A percentile compares a stretch with the other conserved stretches of the same genome.
phyloP scores from a whole-genome alignment of 257 asterid genomes.

The Fraxinus cuspidata region DNA sequence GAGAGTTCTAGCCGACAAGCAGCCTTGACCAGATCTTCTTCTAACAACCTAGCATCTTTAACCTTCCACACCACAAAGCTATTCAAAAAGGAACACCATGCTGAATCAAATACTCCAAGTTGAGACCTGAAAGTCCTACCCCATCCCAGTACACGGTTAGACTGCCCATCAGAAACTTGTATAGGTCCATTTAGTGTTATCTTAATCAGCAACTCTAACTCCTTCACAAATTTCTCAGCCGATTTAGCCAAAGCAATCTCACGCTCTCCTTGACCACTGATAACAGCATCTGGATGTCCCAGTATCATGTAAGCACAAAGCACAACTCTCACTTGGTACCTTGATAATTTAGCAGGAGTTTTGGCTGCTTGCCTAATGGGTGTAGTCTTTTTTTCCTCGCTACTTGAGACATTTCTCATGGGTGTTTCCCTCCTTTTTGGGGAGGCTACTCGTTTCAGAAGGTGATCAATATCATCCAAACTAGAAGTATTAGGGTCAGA shows the following conservation, averaged over 20 bases:
- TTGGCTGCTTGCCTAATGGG: slow-evolving; percentile 34
- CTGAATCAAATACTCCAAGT: slow-evolving; percentile 80
- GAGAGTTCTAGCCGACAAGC: slow-evolving; percentile 95
- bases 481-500: slow-evolving; percentile 39
- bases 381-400: slow-evolving; percentile 37
- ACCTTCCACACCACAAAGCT: slow-evolving; percentile 96
- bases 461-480: slow-evolving; percentile 83
- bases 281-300: slow-evolving; percentile 94
- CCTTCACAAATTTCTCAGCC: slow-evolving; percentile 73
- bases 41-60: slow-evolving; percentile 84
- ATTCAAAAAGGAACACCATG: slow-evolving; percentile 94
- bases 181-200: slow-evolving; percentile 64
- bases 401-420: slow-evolving; percentile 44
- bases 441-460: slow-evolving; percentile 81
- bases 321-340: slow-evolving; percentile 84
- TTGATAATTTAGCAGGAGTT: slow-evolving; percentile 45
- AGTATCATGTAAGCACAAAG: slow-evolving; percentile 88
- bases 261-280: slow-evolving; percentile 85
- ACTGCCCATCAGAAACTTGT: slow-evolving; percentile 42
- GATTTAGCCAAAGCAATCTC: slow-evolving; percentile 73
- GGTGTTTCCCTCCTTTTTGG: slow-evolving; percentile 60
- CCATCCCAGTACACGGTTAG: slow-evolving; percentile 32
- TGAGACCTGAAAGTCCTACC: slow-evolving; percentile 62
- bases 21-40: slow-evolving; percentile 89
- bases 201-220: slow-evolving; percentile 71